Conservation (phyloP, 805 yeast genomes). For the Ogataea zsoltii region DNA sequence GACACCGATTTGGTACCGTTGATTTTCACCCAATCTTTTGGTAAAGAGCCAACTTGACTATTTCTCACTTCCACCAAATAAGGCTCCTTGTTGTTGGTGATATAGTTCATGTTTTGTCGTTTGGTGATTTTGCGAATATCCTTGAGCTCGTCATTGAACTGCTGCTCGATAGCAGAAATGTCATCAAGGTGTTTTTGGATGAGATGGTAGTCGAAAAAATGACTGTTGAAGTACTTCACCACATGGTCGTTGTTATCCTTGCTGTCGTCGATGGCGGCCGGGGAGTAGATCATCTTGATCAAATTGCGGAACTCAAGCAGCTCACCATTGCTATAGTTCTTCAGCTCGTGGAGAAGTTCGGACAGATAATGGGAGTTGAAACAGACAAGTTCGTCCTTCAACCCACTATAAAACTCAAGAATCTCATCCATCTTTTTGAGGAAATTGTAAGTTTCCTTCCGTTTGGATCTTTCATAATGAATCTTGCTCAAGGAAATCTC, state of each 20-base stretch:
- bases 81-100: conserved; percentile 62
- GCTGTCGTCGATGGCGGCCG: conserved; percentile 52
- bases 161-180: conserved; percentile 45
- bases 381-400: conserved; percentile 16
- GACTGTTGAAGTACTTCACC: conserved; percentile 41
- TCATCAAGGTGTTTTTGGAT: conserved; percentile 40
- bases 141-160: conserved; percentile 54
- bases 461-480: conserved; percentile 57
- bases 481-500: conserved; percentile 57
- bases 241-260: conserved; percentile 43
- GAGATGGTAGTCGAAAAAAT: conserved; percentile 40
- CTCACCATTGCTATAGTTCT: conserved; percentile 12
- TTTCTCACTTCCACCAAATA: conserved; percentile 77
- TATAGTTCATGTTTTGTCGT: conserved; percentile 57
- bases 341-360: conserved; percentile 22
- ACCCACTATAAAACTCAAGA: conserved; percentile 29
- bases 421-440: conserved; percentile 47
- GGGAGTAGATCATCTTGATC: conserved; percentile 51
- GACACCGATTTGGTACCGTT: conserved; percentile 68
- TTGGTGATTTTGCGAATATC: conserved; percentile 46
- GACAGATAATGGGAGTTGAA: conserved; percentile 26
- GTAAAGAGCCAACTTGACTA: conserved; percentile 55
- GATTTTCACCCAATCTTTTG: conserved; percentile 75
- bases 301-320: conserved; percentile 34
- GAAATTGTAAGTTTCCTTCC: conserved; percentile 60